Conservation (phyloP, 2,329 filamentous ascomycete species). For the Truncatella angustata region DNA sequence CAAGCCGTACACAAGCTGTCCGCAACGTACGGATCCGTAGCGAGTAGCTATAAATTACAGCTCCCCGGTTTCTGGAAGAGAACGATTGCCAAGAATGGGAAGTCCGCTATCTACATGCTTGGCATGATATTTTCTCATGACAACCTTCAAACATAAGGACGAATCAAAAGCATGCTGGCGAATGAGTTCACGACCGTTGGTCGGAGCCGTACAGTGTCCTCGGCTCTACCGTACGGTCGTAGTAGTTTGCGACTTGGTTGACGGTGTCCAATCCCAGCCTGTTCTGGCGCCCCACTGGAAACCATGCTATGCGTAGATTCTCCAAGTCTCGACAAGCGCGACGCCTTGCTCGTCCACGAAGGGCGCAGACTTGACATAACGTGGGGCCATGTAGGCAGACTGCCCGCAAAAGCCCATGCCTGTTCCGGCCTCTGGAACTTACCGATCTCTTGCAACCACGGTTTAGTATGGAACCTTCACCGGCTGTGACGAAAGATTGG, state of each 20-base stretch:
- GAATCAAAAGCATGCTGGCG: neutral
- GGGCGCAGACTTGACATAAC: constrained; percentile 36
- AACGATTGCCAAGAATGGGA: neutral
- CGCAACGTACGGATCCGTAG: neutral
- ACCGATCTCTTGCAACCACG: neutral
- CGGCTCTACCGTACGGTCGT: constrained; percentile 1
- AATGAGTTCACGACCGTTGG: neutral
- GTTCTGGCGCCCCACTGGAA: neutral
- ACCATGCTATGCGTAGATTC: neutral
- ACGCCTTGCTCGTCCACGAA: constrained; percentile 35
- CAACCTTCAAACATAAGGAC: neutral
- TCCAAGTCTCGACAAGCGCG: constrained; percentile 5
- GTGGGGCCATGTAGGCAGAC: constrained; percentile 2
- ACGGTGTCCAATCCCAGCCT: constrained; percentile 3
- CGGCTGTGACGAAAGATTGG: constrained; percentile 3
- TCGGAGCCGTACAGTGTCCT: constrained; percentile 1
- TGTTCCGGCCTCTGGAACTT: constrained; percentile 1
- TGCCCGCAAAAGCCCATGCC: neutral
- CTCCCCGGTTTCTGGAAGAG: neutral
- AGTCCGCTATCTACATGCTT: neutral
- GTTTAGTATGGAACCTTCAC: neutral
- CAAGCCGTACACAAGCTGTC: no score
- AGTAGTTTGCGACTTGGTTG: neutral
- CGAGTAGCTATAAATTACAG: no score
- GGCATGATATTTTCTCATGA: neutral